Conservation (phyloP, 164 flowering plant species). For the Amborella trichopoda region DNA sequence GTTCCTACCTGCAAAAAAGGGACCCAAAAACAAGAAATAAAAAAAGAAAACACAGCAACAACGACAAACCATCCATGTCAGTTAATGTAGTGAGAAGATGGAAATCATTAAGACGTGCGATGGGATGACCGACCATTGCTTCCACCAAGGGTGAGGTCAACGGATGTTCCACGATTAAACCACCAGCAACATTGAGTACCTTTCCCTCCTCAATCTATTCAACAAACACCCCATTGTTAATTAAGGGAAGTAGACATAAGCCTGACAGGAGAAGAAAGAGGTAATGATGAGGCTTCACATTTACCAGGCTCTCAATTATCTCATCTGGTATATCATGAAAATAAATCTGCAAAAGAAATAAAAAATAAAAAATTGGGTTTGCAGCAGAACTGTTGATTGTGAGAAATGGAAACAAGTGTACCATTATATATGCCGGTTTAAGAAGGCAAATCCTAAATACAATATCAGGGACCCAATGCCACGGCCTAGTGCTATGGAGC, state of each 20-base stretch:
- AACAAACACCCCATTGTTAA: neutral
- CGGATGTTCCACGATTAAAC: constrained; percentile 78
- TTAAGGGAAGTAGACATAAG: too few relatives aligned
- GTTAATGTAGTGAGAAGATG: neutral
- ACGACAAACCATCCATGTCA: neutral
- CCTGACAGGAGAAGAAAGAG: neutral
- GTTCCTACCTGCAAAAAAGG: constrained; percentile 58
- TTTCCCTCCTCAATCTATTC: constrained; percentile 62
- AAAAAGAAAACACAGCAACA: neutral
- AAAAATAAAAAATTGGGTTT: too few relatives aligned
- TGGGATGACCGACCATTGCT: constrained; percentile 56
- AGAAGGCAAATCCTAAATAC: too few relatives aligned
- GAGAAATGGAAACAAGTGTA: too few relatives aligned
- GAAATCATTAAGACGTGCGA: neutral
- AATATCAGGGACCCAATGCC: too few relatives aligned
- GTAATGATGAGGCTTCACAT: neutral
- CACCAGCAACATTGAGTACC: constrained; percentile 76
- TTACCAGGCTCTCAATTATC: constrained; percentile 67
- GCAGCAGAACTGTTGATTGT: neutral
- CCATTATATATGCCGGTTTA: too few relatives aligned
- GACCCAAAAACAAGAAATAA: neutral
- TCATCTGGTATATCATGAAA: constrained; percentile 88
- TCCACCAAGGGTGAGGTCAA: constrained; percentile 54
- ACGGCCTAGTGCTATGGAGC: too few relatives aligned
- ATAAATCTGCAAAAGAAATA: constrained; percentile 55